Evolutionary conservation across 768 basidiomycete genomes (phyloP), one percentile per base, ranked within the genome.

Genomic region (Candolleomyces aberdarensis): DNA sequence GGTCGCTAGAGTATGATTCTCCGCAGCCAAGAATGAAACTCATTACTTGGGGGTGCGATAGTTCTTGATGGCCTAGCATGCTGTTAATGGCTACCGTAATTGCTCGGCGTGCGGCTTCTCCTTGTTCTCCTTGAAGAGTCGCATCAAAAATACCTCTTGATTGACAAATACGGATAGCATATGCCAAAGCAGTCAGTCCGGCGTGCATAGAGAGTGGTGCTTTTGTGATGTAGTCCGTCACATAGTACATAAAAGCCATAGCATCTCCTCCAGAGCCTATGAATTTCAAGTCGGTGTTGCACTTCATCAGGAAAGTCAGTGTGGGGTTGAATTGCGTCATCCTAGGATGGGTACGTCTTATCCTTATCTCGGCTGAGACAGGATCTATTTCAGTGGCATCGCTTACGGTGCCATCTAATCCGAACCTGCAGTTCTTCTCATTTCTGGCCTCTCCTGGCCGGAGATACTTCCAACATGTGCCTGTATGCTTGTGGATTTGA

Each of bases 31-130:
- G 56, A 0, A 73, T 26, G 39, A 71, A 71, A 31, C 69, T 71
- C 66, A 71, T 65, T 0, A 74, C 69, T 44, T 73, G 72, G 1
- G 66, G 70, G 6, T 70, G 69, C 0, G 73, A 75, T 0, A 73
- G 56, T 19, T 75, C 73, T 15, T 72, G 67, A 0, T 53, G 43
- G 0, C 61, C 63, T 58, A 73, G 46, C 46, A 47, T 5, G 67
- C 53, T 41, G 69, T 10, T 70, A 67, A 2, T 71, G 71, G 0
- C 72, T 53, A 19, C 74, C 70, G 13, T 72, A 64, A 0, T 55
- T 36, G 0, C 62, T 62, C 61, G 70, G 65, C 8, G 11, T 36
- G 36, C 56, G 3, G 26, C 26, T 3, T 26, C 26, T 26, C 26
- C 26, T 26, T 26, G 1, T 1, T 26, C 26, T 26, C 1, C 26